phyloP scores from a whole-genome alignment of 2,329 filamentous ascomycete genomes.

The Trichoderma sp. region DNA sequence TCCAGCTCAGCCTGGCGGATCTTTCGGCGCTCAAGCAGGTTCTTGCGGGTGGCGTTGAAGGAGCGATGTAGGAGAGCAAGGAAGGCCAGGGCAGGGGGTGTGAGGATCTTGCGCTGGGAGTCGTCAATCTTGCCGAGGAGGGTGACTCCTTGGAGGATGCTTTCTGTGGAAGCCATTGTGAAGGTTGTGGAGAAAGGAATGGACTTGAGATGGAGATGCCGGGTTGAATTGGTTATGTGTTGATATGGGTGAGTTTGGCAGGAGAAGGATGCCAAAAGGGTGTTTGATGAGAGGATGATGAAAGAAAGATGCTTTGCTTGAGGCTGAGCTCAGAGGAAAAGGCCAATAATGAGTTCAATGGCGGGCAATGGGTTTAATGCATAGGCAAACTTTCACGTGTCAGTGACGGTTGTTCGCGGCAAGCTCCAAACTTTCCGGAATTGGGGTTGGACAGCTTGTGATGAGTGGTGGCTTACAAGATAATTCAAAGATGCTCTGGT shows the following conservation, averaged over 20 bases:
- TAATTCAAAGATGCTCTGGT: background rate
- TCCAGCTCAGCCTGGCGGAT: conserved; percentile 91
- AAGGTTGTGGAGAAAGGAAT: conserved; percentile 19
- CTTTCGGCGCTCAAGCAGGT: conserved; percentile 81
- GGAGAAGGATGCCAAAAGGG: conserved; percentile 20
- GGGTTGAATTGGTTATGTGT: background rate
- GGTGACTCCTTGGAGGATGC: conserved; percentile 83
- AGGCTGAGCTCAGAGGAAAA: background rate
- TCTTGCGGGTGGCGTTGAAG: conserved; percentile 88
- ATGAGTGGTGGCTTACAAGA: background rate
- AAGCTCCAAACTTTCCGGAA: conserved; percentile 1
- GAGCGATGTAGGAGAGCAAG: conserved; percentile 91
- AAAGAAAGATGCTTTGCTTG: background rate
- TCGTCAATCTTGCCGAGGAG: conserved; percentile 79
- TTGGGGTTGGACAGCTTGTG: background rate
- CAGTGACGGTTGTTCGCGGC: conserved; percentile 25
- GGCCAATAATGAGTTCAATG: conserved; percentile 10
- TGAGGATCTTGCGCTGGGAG: conserved; percentile 85
- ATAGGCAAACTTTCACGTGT: conserved; percentile 37
- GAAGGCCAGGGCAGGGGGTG: conserved; percentile 86
- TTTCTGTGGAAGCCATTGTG: conserved; percentile 68
- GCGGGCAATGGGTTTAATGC: background rate
- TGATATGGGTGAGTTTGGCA: background rate
- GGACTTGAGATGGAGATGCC: background rate
- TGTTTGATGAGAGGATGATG: background rate